A percentile compares a stretch with the other conserved stretches of the same genome.
phyloP scores from a whole-genome alignment of 1,284 basidiomycete genomes.

The Rhodotorula sp. region DNA sequence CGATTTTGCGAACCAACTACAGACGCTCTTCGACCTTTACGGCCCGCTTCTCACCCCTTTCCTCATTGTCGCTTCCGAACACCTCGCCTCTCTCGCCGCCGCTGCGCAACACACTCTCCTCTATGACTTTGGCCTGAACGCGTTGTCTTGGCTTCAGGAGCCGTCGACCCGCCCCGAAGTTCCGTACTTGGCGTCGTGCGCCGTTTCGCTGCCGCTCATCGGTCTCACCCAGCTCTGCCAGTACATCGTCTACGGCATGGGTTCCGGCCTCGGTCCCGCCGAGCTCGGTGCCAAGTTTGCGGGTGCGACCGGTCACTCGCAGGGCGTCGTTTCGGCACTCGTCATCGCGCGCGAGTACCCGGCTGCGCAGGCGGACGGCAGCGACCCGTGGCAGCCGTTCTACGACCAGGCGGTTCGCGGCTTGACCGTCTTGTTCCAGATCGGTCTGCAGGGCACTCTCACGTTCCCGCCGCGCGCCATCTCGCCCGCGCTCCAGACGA shows the following conservation, averaged over 20 bases:
- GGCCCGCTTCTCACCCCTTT: conserved; percentile 75
- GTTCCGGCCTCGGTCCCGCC: conserved; percentile 57
- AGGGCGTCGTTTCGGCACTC: conserved; percentile 91
- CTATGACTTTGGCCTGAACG: conserved; percentile 79
- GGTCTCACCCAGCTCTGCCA: conserved; percentile 93
- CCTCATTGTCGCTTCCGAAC: conserved; percentile 59
- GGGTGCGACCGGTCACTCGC: conserved; percentile 93
- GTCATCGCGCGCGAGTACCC: conserved; percentile 60
- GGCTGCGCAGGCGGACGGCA: conserved; percentile 13
- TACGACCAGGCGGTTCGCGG: conserved; percentile 79
- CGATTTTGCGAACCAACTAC: conserved; percentile 43
- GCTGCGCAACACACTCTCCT: conserved; percentile 41
- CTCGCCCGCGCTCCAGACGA: conserved; percentile 82
- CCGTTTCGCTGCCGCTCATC: conserved; percentile 93
- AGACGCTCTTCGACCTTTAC: conserved; percentile 87
- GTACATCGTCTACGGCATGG: conserved; percentile 63
- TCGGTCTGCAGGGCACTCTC: conserved; percentile 65
- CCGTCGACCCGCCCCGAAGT: conserved; percentile 68
- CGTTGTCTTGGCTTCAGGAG: conserved; percentile 80
- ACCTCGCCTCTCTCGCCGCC: conserved; percentile 59
- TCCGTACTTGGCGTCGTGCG: conserved; percentile 89
- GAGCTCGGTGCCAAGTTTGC: conserved; percentile 73
- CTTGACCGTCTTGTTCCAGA: conserved; percentile 87
- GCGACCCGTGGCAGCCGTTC: conserved; percentile 66
- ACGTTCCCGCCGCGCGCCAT: conserved; percentile 91